A percentile compares a stretch with the other conserved stretches of the same genome.
Evolutionary conservation across 2,329 filamentous ascomycete species (phyloP).

Genomic region (Torrubiella hemipterigena): DNA sequence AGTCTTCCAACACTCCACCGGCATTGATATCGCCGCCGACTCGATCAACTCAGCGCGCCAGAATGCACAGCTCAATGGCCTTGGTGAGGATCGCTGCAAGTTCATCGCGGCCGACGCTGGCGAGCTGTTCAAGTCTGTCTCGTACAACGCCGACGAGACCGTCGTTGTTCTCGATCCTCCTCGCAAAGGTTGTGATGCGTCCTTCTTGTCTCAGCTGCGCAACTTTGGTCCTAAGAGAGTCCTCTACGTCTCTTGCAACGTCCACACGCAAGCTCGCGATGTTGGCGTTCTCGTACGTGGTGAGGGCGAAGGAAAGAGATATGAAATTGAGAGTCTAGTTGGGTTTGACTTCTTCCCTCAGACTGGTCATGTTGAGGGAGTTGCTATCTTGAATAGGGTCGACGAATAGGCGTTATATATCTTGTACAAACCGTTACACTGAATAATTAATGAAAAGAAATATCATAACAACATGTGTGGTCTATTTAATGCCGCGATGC

Average conservation of each 20-base stretch:
- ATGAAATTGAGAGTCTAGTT: constrained; percentile 79
- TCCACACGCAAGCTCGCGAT: constrained; percentile 92
- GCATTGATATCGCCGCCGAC: constrained; percentile 76
- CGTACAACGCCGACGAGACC: constrained; percentile 66
- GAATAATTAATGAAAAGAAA: background rate
- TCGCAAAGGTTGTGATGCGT: constrained; percentile 81
- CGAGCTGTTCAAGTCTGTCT: constrained; percentile 65
- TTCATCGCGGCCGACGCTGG: constrained; percentile 87
- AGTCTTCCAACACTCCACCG: constrained; percentile 72
- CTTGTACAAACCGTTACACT: background rate
- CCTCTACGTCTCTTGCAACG: constrained; percentile 94
- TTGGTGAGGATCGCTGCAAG: constrained; percentile 54
- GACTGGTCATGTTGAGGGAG: constrained; percentile 58
- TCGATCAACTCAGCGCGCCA: constrained; percentile 67
- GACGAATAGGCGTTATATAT: constrained; percentile 16
- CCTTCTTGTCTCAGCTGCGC: constrained; percentile 73
- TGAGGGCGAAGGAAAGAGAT: constrained; percentile 36
- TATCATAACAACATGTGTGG: too few species aligned
- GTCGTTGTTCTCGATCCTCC: constrained; percentile 96
- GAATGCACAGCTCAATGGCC: constrained; percentile 68
- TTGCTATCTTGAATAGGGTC: constrained; percentile 50
- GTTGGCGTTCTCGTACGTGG: constrained; percentile 79
- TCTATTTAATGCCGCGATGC: too few species aligned
- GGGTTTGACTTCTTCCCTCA: constrained; percentile 98
- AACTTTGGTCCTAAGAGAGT: constrained; percentile 66